Conservation (phyloP, 139 green algal genomes). For the Klebsormidium nitens region DNA sequence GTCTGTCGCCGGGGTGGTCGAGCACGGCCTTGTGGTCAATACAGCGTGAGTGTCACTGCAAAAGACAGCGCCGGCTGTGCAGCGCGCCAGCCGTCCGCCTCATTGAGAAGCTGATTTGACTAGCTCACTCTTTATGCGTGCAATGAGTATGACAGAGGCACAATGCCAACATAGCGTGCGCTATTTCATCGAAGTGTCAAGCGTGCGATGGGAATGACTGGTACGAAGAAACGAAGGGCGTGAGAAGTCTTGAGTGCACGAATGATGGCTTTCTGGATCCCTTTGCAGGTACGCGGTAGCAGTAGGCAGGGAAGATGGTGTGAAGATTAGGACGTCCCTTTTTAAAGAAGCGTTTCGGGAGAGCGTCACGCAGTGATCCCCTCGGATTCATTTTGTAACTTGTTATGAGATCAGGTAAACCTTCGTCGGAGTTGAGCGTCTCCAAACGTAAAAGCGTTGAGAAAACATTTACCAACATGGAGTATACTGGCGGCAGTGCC, state of each 20-base stretch:
- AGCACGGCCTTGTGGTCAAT: not conserved
- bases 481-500: too few relatives aligned
- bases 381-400: not conserved
- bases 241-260: not conserved
- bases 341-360: not conserved
- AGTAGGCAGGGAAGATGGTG: not conserved
- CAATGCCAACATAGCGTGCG: too few relatives aligned
- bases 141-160: too few relatives aligned
- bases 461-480: too few relatives aligned
- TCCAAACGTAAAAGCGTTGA: too few relatives aligned
- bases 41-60: constrained; percentile 7
- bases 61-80: too few relatives aligned
- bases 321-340: too few relatives aligned
- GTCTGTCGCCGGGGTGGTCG: constrained; percentile 5
- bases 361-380: not conserved
- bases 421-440: not conserved
- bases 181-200: constrained; percentile 3
- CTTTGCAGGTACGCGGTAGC: not conserved
- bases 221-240: not conserved
- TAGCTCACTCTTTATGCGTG: not conserved
- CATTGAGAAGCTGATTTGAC: not conserved
- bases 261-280: not conserved
- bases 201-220: not conserved
- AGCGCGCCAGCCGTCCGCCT: not conserved
- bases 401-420: not conserved